A percentile compares a stretch with the other conserved stretches of the same genome.
phyloP scores from a whole-genome alignment of 768 basidiomycete species.

The Saitozyma sp. region DNA sequence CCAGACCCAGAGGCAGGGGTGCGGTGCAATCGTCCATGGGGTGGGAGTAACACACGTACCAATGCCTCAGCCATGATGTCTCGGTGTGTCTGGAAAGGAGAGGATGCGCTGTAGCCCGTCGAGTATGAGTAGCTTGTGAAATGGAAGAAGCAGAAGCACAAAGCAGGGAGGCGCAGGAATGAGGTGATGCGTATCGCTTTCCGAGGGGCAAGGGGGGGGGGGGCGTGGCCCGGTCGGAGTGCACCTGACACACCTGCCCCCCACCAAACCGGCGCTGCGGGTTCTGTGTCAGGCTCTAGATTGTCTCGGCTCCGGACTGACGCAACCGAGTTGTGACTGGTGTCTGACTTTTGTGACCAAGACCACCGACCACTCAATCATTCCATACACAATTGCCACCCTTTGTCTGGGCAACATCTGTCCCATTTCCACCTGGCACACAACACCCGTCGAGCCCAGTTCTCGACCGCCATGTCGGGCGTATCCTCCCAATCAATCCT shows the following conservation, averaged over 20 bases:
- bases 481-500: slow-evolving; percentile 13
- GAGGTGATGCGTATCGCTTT: too few relatives aligned
- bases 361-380: not conserved
- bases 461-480: not conserved
- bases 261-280: not conserved
- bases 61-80: slow-evolving; percentile 61
- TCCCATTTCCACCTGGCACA: not conserved
- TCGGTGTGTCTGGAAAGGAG: slow-evolving; percentile 1
- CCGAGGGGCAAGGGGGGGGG: too few relatives aligned
- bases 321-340: not conserved
- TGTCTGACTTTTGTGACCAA: not conserved
- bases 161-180: too few relatives aligned
- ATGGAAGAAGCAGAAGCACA: too few relatives aligned
- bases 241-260: too few relatives aligned
- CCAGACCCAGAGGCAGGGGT: not conserved
- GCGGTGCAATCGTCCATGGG: not conserved
- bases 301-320: not conserved
- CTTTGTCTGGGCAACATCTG: not conserved
- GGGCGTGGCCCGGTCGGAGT: too few relatives aligned
- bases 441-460: not conserved
- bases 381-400: not conserved
- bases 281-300: not conserved
- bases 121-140: not conserved
- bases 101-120: not conserved
- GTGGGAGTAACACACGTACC: slow-evolving; percentile 53